Percentiles rank a stretch among this genome's conserved stretches.
phyloP scores from a whole-genome alignment of 176 grass and related monocot genomes.

The Melocanna baccifera region DNA sequence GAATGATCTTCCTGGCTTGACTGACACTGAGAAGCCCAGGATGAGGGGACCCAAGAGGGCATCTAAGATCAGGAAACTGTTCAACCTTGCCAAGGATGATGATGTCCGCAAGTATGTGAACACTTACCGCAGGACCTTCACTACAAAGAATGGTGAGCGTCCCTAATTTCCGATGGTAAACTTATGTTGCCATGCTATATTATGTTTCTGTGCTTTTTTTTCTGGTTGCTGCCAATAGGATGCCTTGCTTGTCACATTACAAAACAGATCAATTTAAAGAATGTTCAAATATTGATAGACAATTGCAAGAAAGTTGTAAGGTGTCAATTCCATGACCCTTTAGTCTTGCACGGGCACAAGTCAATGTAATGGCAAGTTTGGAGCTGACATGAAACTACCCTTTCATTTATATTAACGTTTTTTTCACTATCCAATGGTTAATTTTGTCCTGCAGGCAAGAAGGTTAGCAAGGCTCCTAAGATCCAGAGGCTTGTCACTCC shows the following conservation, averaged over 20 bases:
- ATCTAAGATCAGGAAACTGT: constrained; percentile 83
- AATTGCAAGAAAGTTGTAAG: background rate
- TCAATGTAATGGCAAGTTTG: background rate
- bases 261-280: background rate
- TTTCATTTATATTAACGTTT: background rate
- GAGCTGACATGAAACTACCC: background rate
- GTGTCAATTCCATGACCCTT: background rate
- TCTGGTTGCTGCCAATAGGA: background rate
- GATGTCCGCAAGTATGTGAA: constrained; percentile 94
- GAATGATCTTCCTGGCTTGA: constrained; percentile 77
- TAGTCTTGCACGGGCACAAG: background rate
- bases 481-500: constrained; percentile 91
- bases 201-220: too few relatives aligned
- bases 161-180: background rate
- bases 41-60: constrained; percentile 97
- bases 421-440: background rate
- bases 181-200: background rate
- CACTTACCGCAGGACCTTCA: constrained; percentile 81
- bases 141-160: constrained; percentile 57
- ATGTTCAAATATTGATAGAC: background rate
- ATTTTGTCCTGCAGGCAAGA: constrained; percentile 52
- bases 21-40: constrained; percentile 82
- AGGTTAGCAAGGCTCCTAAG: constrained; percentile 88
- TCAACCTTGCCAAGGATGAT: constrained; percentile 86
- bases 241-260: background rate